phyloP scores from a whole-genome alignment of 2,329 filamentous ascomycete genomes.

The Hypoxylon sp. region DNA sequence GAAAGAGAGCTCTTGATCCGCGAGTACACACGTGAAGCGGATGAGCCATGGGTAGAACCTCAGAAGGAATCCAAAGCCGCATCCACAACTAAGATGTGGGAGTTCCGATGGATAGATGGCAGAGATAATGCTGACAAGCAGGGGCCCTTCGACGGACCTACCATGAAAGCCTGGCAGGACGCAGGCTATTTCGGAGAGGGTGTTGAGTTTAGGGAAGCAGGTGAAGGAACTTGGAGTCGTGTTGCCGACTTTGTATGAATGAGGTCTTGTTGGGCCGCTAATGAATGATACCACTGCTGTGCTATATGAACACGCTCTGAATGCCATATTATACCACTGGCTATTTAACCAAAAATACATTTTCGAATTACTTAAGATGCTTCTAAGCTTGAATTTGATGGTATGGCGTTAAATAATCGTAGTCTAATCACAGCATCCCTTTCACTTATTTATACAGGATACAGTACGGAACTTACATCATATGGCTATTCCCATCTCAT shows the following conservation, averaged over 20 bases:
- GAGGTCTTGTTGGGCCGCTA: background rate
- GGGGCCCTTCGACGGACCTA: slow-evolving; percentile 86
- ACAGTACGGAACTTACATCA: too few relatives aligned
- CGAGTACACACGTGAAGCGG: slow-evolving; percentile 87
- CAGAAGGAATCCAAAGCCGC: slow-evolving; percentile 50
- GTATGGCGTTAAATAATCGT: too few relatives aligned
- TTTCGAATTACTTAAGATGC: background rate
- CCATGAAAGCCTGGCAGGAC: slow-evolving; percentile 92
- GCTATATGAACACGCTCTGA: slow-evolving; percentile 4
- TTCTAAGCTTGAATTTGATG: background rate
- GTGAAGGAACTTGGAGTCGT: slow-evolving; percentile 69
- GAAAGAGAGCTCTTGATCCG: slow-evolving; percentile 87
- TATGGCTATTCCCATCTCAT: too few relatives aligned
- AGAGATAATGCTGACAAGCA: slow-evolving; percentile 84
- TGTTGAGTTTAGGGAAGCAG: slow-evolving; percentile 80
- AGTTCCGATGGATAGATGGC: slow-evolving; percentile 93
- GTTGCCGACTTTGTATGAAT: slow-evolving; percentile 66
- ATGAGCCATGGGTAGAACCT: slow-evolving; percentile 83
- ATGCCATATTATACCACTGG: slow-evolving; percentile 2
- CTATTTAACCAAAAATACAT: background rate
- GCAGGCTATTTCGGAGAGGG: slow-evolving; percentile 94
- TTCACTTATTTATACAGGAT: too few relatives aligned
- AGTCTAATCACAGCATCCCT: too few relatives aligned
- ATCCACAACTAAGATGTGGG: slow-evolving; percentile 73
- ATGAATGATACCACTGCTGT: slow-evolving; percentile 31